Percentiles rank a stretch among this genome's conserved stretches.
Evolutionary conservation across 768 basidiomycete genomes (phyloP).

Genomic region (Boletus pseudopeckii): DNA sequence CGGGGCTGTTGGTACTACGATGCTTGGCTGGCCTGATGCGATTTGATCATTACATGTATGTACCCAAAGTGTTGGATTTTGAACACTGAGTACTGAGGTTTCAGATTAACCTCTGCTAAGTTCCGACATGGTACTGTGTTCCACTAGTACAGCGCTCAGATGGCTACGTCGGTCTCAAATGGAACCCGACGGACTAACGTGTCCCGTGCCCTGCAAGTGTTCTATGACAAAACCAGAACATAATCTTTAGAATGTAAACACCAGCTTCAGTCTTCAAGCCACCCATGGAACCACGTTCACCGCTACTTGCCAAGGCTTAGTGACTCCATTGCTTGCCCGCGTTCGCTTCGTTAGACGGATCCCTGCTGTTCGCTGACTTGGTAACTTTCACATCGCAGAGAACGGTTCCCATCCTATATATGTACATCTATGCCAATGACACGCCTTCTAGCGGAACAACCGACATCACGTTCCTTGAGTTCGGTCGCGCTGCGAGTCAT

Average conservation of each 20-base stretch:
- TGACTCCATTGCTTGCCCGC: background rate
- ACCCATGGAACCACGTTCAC: background rate
- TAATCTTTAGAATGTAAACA: too few species aligned
- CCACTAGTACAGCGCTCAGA: too few species aligned
- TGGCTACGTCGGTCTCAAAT: background rate
- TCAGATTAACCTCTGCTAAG: too few species aligned
- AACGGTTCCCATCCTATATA: slow-evolving; percentile 11
- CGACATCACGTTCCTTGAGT: slow-evolving; percentile 23
- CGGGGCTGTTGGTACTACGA: slow-evolving; percentile 13
- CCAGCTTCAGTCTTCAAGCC: background rate
- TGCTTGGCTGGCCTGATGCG: background rate
- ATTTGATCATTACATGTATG: background rate
- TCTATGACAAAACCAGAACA: too few species aligned
- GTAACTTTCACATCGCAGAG: slow-evolving; percentile 17
- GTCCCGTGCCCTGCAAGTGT: too few species aligned
- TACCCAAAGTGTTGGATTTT: background rate
- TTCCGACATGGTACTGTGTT: background rate
- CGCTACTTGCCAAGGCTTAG: background rate
- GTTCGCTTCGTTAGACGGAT: slow-evolving; percentile 17
- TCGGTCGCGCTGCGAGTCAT: slow-evolving; percentile 28
- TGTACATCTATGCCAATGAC: slow-evolving; percentile 16
- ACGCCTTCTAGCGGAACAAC: slow-evolving; percentile 5
- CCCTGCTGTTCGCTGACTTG: slow-evolving; percentile 20
- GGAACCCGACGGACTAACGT: background rate
- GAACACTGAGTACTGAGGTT: too few species aligned